A percentile compares a stretch with the other conserved stretches of the same genome.
Evolutionary conservation across 2,329 filamentous ascomycete species (phyloP).

Genomic region (Karstenula rhodostoma): DNA sequence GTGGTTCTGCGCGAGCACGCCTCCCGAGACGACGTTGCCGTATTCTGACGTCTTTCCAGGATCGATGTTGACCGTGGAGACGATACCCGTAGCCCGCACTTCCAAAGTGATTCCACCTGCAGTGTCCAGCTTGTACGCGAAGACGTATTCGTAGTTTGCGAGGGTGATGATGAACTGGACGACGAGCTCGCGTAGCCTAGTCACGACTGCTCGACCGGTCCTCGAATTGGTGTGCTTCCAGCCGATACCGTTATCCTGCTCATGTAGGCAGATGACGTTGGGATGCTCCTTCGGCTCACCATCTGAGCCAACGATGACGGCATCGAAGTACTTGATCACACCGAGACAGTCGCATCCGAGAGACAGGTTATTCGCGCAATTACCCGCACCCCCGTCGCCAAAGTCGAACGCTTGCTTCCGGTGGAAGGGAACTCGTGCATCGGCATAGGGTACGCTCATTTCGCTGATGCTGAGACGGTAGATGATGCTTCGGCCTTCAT

Average conservation of each 20-base stretch:
- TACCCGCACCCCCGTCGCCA: conserved; percentile 72
- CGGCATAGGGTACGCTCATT: conserved; percentile 71
- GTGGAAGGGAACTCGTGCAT: conserved; percentile 66
- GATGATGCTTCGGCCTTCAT: conserved; percentile 53
- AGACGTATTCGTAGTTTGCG: conserved; percentile 76
- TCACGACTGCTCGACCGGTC: conserved; percentile 68
- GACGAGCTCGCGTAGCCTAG: conserved; percentile 68
- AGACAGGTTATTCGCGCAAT: conserved; percentile 71
- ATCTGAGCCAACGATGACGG: conserved; percentile 60
- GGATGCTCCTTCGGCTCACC: conserved; percentile 63
- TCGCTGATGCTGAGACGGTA: conserved; percentile 72
- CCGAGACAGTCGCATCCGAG: conserved; percentile 75
- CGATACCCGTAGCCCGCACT: conserved; percentile 71
- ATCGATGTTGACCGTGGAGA: conserved; percentile 68
- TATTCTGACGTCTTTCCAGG: conserved; percentile 62
- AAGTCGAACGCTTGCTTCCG: conserved; percentile 66
- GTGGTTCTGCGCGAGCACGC: conserved; percentile 73
- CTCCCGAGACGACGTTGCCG: conserved; percentile 70
- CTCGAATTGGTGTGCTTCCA: conserved; percentile 78
- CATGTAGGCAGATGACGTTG: conserved; percentile 74
- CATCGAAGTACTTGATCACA: conserved; percentile 71
- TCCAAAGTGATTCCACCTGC: conserved; percentile 69
- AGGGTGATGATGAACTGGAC: conserved; percentile 74
- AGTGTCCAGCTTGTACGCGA: conserved; percentile 71
- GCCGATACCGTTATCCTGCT: conserved; percentile 72